Evolutionary conservation across 139 green algal genomes (phyloP).

Genomic region (Raphidocelis subcapitata): DNA sequence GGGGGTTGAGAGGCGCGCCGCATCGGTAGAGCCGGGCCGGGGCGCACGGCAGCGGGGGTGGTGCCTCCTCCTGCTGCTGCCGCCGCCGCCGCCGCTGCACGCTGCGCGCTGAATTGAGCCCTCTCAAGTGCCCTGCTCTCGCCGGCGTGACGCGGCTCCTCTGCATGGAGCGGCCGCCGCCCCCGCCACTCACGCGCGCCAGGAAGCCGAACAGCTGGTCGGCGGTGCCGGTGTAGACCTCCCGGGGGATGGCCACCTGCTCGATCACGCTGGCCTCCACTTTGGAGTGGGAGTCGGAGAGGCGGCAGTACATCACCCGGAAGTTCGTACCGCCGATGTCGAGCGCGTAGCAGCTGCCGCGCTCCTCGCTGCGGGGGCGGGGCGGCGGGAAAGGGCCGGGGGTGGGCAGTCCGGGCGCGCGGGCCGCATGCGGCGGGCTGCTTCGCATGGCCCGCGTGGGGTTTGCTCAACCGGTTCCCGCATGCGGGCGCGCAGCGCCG

Average conservation of each 20-base stretch:
- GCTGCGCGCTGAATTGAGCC: too few relatives aligned
- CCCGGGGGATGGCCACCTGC: conserved; percentile 51
- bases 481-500: too few relatives aligned
- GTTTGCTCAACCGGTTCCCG: not conserved
- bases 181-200: conserved; percentile 17
- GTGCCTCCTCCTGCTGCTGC: too few relatives aligned
- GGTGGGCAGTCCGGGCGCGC: not conserved
- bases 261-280: conserved; percentile 47
- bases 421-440: not conserved
- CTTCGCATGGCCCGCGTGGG: too few relatives aligned
- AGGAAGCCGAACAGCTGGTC: conserved; percentile 77
- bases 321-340: conserved; percentile 94
- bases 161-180: too few relatives aligned
- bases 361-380: conserved; percentile 60
- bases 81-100: too few relatives aligned
- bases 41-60: too few relatives aligned
- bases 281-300: conserved; percentile 29
- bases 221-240: conserved; percentile 46
- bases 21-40: too few relatives aligned
- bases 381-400: not conserved
- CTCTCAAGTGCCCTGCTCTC: too few relatives aligned
- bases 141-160: too few relatives aligned
- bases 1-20: too few relatives aligned
- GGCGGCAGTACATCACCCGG: conserved; percentile 58
- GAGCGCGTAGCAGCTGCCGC: conserved; percentile 74